Percentiles rank a stretch among this genome's conserved stretches.
phyloP scores from a whole-genome alignment of 495 filamentous ascomycete genomes.

The Aspergillus panamensis region DNA sequence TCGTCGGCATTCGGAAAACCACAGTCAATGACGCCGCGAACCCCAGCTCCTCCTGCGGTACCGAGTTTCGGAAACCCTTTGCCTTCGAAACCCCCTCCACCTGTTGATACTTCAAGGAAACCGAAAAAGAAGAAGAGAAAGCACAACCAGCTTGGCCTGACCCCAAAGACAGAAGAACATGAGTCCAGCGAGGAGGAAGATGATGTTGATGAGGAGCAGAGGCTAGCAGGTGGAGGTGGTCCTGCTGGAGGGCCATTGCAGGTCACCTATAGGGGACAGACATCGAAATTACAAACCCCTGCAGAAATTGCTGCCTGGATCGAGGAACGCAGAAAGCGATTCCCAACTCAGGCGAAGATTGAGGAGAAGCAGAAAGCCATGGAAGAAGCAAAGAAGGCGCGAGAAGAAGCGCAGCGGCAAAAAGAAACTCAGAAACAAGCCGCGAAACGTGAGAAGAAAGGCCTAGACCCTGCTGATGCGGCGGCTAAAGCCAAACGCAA shows the following conservation, averaged over 20 bases:
- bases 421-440: slow-evolving; percentile 29
- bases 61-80: slow-evolving; percentile 60
- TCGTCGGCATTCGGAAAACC: slow-evolving; percentile 43
- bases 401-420: slow-evolving; percentile 29
- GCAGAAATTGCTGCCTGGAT: slow-evolving; percentile 79
- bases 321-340: slow-evolving; percentile 71
- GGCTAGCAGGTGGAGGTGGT: slow-evolving; percentile 34
- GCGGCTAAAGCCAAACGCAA: slow-evolving; percentile 45
- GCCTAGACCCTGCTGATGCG: slow-evolving; percentile 33
- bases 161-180: slow-evolving; percentile 67
- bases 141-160: slow-evolving; percentile 76
- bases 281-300: slow-evolving; percentile 47
- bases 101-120: slow-evolving; percentile 38
- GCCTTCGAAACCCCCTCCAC: slow-evolving; percentile 59
- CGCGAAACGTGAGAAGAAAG: slow-evolving; percentile 28
- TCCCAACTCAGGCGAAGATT: slow-evolving; percentile 65
- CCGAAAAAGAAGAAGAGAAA: slow-evolving; percentile 74
- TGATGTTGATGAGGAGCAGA: slow-evolving; percentile 65
- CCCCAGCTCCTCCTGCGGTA: slow-evolving; percentile 52
- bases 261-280: slow-evolving; percentile 43
- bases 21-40: slow-evolving; percentile 34
- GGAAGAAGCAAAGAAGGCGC: slow-evolving; percentile 41
- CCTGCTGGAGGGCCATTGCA: slow-evolving; percentile 35
- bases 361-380: slow-evolving; percentile 47
- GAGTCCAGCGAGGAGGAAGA: slow-evolving; percentile 71